Evolutionary conservation across 306 rosid genomes (phyloP), one percentile per base, ranked within the genome.

Genomic region (Trifolium repens): DNA sequence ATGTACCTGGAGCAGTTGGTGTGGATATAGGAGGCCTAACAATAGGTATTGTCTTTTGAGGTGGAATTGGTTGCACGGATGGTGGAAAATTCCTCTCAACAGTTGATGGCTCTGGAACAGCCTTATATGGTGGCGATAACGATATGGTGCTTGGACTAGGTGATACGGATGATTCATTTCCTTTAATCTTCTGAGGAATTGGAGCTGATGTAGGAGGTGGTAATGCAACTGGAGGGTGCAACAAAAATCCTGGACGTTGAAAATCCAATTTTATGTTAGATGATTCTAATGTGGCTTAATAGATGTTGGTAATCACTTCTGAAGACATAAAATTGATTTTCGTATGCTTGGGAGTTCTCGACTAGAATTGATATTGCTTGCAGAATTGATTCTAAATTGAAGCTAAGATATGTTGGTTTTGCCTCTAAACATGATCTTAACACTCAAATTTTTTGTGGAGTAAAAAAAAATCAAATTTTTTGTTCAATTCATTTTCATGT

Each of bases 1-100:
- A 68, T 44, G 62, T 87, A 90, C 96, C 96, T 81, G 91, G 94
- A 78, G 93, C 80, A 83, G 37, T 69, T 52, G 86, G 84, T 46
- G 75, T 44, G 65, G 81, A 64, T 10, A 44, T 52, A 68, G 86
- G 84, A 88, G 83, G 79, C 57, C 71, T 72, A 54, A 61, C 44
- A 77, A 63, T 17, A n/a, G 86, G 83, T 64, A 59, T 66, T 78
- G 37, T 75, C 47, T 67, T 66, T 75, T 26, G 82, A 74, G 85
- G 76, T 58, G 75, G 53, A 76, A 74, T 75, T 50, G 83, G 86
- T 15, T 50, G 82, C 60, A 67, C 64, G 14, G 69, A 22, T n/a
- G 84, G 76, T 5, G 66, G 47, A 11, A 44, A 75, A 78, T 81
- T 81, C 27, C 74, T 76, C 76, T 71, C 89, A 69, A 40, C 43